Base-by-base conservation (phyloP, 805 yeast genomes). In the Candida germanica region DNA sequence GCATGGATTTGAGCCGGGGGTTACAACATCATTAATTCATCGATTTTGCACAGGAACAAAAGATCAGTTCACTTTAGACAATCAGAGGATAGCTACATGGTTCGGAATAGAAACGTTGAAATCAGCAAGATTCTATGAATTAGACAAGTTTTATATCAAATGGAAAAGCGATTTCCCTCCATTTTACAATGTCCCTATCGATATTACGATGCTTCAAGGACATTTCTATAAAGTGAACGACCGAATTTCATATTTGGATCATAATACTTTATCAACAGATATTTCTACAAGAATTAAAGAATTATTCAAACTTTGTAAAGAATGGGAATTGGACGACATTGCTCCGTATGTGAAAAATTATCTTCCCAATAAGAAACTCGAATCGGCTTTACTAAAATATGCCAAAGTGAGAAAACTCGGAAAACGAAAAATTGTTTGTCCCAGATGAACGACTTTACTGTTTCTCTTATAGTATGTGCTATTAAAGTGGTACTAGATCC, bases 91-190 rank as follows among this genome's bases (percentile, higher is more conserved):
- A 2, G 69, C 80, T 1, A 52, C 50, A 31, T 85, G 87, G 84
- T 77, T 76, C 47, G 95, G 95, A 0, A 50, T 74, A 2, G 64
- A 70, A 34, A 61, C 79, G 0, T 60, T 86, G 9, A 19, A 41
- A 26, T 35, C 46, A 1, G 10, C 21, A 6, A 19, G 33, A 3
- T 14, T 47, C 19, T 41, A 67, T 13, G 40, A 61, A 1, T 34
- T 60, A 0, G 74, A 75, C 26, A 87, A 82, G 40, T 77, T 87
- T 49, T 49, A 80, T 40, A 68, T 83, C 32, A 71, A 73, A 35
- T 76, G 89, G 79, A 76, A 79, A 47, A 64, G 79, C 1, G 61
- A 71, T 5, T 66, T 85, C 27, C 89, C 93, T 2, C 72, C 77
- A 6, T 72, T 77, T 55, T 72, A 77, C 61, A 77, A 73, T 32